These are phyloP conservation scores for Metschnikowia rubicola DNA, from an alignment of 805 yeast genomes.

Conservation along the genomic window DNA sequence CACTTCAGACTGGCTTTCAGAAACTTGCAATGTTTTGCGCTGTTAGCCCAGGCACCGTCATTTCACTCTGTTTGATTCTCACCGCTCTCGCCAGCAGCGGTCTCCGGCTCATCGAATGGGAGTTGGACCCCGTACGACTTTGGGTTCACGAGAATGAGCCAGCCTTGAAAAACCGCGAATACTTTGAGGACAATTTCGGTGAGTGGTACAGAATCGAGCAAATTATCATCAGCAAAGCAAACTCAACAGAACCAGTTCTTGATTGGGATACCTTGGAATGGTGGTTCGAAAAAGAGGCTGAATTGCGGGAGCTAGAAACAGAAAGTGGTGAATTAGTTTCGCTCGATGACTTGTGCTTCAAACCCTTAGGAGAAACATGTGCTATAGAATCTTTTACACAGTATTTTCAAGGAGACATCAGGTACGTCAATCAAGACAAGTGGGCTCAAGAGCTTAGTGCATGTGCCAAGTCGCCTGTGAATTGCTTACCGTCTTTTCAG, in stretches of 20 bases:
- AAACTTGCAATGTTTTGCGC: conserved; percentile 60
- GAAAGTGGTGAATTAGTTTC: conserved; percentile 22
- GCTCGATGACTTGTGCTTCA: conserved; percentile 73
- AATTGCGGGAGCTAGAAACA: conserved; percentile 31
- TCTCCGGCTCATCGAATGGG: conserved; percentile 51
- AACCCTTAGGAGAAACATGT: conserved; percentile 77
- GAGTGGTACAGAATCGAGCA: conserved; percentile 91
- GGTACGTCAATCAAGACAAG: conserved; percentile 41
- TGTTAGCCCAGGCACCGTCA: conserved; percentile 44
- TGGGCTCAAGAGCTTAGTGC: conserved; percentile 56
- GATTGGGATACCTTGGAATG: conserved; percentile 69
- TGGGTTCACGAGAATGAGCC: conserved; percentile 86
- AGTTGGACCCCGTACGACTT: conserved; percentile 73
- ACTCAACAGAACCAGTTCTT: conserved; percentile 58
- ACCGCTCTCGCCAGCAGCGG: conserved; percentile 51
- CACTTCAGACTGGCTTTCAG: conserved; percentile 38
- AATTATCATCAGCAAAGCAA: conserved; percentile 55
- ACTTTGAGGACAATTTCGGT: conserved; percentile 79
- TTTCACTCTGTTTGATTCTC: conserved; percentile 25
- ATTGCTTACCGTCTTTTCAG: conserved; percentile 84
- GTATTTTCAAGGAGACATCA: conserved; percentile 68
- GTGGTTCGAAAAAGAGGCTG: conserved; percentile 83
- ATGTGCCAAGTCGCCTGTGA: conserved; percentile 81
- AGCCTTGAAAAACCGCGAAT: conserved; percentile 62
- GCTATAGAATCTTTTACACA: conserved; percentile 86